Base-by-base conservation (phyloP, 2,329 filamentous ascomycete species). In the Diplodia scrobiculata region DNA sequence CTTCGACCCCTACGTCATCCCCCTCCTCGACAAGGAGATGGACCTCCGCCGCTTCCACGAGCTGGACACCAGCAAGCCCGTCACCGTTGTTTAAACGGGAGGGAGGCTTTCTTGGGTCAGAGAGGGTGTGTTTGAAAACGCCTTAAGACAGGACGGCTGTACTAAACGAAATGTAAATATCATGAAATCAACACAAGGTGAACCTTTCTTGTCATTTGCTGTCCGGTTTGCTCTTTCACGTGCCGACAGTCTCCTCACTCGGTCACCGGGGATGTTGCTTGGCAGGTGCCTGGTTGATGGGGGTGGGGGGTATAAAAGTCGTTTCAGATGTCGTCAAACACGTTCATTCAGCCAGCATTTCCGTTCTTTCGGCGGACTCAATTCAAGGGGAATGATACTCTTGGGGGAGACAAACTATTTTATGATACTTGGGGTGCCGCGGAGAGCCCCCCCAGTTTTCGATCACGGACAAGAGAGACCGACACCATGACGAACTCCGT, bases 1-100 rank as follows among this genome's bases (percentile, higher is more conserved):
- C 0, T 91, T 91, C 71, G 89, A 91, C 74, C 87, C 88, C 5
- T 91, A 91, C 71, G 89, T 91, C 34, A 81, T 86, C 55, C 89
- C 89, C 2, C 74, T 91, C 67, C 78, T 92, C 60, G 88, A 87
- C 70, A 83, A 83, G 74, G 82, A 84, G 9, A 91, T 91, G 88
- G 89, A 91, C 74, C 75, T 91, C 68, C 80, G 88, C 64, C 80
- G 89, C 53, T 84, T 86, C 69, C 86, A 90, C 75, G 89, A 92
- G 77, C 76, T 89, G 72, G 86, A 89, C 69, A 86, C 84, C 7
- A 81, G 77, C 59, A 67, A 67, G 58, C 59, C 54, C 11, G 66
- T 67, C 29, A 64, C 21, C 19, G 52, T 67, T 27, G 66, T 59
- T 41, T 67, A 53, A 55, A 50, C n/a, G 41, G 41, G 25, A 6